Base-by-base conservation (phyloP, 2,329 filamentous ascomycete species). In the Aureobasidium vineae region DNA sequence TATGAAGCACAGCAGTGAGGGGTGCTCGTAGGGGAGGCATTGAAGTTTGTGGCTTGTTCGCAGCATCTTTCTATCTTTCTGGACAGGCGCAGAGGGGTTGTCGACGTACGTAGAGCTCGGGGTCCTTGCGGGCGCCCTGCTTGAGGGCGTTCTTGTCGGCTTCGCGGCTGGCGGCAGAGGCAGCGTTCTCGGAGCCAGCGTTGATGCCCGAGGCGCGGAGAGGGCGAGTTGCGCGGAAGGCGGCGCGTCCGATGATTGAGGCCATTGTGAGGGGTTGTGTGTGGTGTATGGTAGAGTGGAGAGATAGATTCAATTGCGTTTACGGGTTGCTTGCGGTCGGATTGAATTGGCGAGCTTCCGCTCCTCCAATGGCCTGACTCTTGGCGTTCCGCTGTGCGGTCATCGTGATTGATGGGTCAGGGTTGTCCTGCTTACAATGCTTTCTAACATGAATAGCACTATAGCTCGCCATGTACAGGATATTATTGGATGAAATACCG, bases 31-130 rank as follows among this genome's bases (percentile, higher is more conserved):
- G 36, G 3, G 19, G 15, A 36, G 19, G 49, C 36, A 33, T 21
- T 45, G 19, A 21, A n/a, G 33, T 40, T 13, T 33, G 31, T 28
- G 13, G 13, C 11, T 3, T 8, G 19, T 54, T 21, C 38, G 50
- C 23, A 7, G 36, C 16, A 47, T 56, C 33, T 54, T 38, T 45
- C 36, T 50, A 3, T 21, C 16, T 59, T 3, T 49, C 3, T 21
- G 5, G 2, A 3, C 28, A 19, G 52, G 31, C 16, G 59, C 16
- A 52, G 28, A 41, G 43, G 54, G 3, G 19, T 16, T 31, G 53
- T 33, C 53, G 54, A 53, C 85, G 72, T 85, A 91, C 88, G 77
- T 89, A 90, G 76, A 91, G 87, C 81, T 91, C 89, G 67, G 89
- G 89, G 78, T 91, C 88, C 77, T 82, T 82, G 81, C 85, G 88